Evolutionary conservation across 1,139 yeast species (phyloP).

Genomic region (Kurtzmaniella natalensis): DNA sequence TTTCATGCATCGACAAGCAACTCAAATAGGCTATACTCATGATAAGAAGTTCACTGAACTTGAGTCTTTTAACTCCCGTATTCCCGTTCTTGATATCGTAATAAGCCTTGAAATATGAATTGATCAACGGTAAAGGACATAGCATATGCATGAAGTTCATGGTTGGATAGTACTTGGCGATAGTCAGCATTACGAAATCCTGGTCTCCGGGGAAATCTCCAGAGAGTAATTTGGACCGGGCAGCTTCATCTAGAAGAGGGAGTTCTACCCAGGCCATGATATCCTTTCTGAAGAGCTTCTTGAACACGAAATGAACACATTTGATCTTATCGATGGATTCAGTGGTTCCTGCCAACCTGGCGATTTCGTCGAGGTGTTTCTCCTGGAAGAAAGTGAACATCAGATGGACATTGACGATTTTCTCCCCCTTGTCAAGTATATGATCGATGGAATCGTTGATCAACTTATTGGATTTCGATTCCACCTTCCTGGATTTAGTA

Average conservation of each 20-base stretch:
- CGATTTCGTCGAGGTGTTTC: constrained; percentile 9
- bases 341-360: constrained; percentile 8
- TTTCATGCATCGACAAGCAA: not conserved
- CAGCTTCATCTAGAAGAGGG: constrained; percentile 20
- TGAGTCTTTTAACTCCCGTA: not conserved
- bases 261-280: constrained; percentile 34
- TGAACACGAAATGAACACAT: constrained; percentile 26
- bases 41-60: constrained; percentile 1
- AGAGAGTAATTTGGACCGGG: constrained; percentile 16
- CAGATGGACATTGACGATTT: constrained; percentile 38
- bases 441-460: constrained; percentile 1
- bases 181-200: constrained; percentile 18
- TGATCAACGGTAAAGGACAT: not conserved
- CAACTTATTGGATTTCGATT: no score
- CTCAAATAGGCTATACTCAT: not conserved
- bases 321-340: constrained; percentile 25
- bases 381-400: constrained; percentile 33
- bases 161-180: constrained; percentile 17
- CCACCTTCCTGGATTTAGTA: no score
- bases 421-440: constrained; percentile 8
- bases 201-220: constrained; percentile 27
- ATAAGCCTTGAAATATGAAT: not conserved
- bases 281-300: constrained; percentile 16
- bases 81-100: constrained; percentile 1
- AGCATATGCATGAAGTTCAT: not conserved